Base-by-base conservation (phyloP, 1,284 basidiomycete species). In the Heterobasidion parviporum region DNA sequence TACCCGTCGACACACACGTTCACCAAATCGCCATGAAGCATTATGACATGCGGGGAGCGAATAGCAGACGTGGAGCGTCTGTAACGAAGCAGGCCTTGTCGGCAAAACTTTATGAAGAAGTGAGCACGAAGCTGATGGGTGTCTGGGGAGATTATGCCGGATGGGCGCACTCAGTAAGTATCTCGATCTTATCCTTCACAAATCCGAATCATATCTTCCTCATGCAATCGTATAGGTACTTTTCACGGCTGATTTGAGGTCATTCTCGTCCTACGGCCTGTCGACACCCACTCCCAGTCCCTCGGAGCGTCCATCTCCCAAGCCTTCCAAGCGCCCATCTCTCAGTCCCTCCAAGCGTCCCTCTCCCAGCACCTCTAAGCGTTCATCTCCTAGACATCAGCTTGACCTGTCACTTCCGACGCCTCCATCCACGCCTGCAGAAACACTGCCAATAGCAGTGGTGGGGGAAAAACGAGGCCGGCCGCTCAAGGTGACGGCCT, bases 1-100 rank as follows among this genome's bases (percentile, higher is more conserved):
- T 97, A 10, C 95, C 95, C 2, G 89, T 97, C 50, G 94, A 98
- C 66, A 96, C 94, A 0, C 94, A 97, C 66, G 88, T 97, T 14
- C 77, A 89, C 61, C 87, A 94, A 63, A 94, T 96, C 58, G 93
- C 91, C 6, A 73, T 82, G 15, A 91, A 92, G 61, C 79, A 94
- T 66, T 95, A 96, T 59, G 80, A 83, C 0, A 72, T 94, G 54
- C 85, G 83, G 26, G 26, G 26, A 26, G 26, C 26, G 6, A 26
- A 26, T 26, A 26, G 26, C 26, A 26, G 26, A 26, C 26, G 26
- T 57, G 72, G 73, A 12, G 69, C 70, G 4, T 66, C 67, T n/a
- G 73, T 70, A 32, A 65, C 70, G 8, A 86, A 77, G 65, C 62
- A 63, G 9, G 60, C 76, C 18, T 89, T 95, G 83, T 87, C 85